Conservation (phyloP, 1,284 basidiomycete genomes). For the Pyrrhoderma lamaoense region DNA sequence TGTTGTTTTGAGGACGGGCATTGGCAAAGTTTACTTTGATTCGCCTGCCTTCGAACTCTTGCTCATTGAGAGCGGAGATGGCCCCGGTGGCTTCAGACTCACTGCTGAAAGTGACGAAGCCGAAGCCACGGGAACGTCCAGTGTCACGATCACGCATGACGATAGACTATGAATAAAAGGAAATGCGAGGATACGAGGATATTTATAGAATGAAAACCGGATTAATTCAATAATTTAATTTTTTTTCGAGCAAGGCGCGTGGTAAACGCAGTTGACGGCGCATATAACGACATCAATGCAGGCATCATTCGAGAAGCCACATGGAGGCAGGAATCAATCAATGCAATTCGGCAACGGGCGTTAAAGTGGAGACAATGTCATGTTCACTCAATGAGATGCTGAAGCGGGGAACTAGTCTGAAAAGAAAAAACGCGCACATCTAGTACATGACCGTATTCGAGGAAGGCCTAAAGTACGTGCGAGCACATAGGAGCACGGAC, state of each 20-base stretch:
- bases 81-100: slow-evolving; percentile 70
- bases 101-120: slow-evolving; percentile 79
- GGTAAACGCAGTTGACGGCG: not conserved
- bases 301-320: slow-evolving; percentile 13
- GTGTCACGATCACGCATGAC: slow-evolving; percentile 98
- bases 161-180: slow-evolving; percentile 53
- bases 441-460: slow-evolving; percentile 56
- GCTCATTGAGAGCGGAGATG: slow-evolving; percentile 78
- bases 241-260: no score
- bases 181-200: not conserved
- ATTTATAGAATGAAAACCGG: not conserved
- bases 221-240: no score
- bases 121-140: slow-evolving; percentile 92
- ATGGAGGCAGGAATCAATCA: no score
- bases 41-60: slow-evolving; percentile 89
- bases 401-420: not conserved
- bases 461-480: slow-evolving; percentile 62
- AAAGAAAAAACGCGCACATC: slow-evolving; percentile 61
- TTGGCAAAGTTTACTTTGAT: slow-evolving; percentile 96
- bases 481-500: slow-evolving; percentile 21
- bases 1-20: slow-evolving; percentile 54
- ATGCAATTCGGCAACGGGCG: no score
- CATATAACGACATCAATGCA: not conserved
- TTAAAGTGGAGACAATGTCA: no score
- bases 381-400: not conserved